Evolutionary conservation across 23 red algal species (phyloP), one percentile per base, ranked within the genome.

Genomic region (Gracilaria caudata): DNA sequence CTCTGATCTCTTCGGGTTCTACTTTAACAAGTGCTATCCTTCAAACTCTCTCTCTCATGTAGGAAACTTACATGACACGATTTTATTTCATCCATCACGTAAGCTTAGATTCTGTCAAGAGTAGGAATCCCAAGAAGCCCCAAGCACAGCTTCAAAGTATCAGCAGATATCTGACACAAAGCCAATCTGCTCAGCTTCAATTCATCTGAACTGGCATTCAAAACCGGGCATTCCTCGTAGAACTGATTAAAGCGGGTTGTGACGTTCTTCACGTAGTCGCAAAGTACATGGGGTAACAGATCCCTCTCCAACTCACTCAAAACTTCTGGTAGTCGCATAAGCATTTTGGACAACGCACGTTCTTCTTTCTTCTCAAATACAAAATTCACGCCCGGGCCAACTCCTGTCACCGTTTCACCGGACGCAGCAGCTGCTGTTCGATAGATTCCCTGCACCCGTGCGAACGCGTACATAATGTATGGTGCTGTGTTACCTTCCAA

Each of bases 381-480:
- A 45, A 99, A 92, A 33, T 37, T 53, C 20, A 98, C 76, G 29
- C 47, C 78, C 9, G 77, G 41, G 53, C 66, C 53, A 23, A 78
- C 72, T 21, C 71, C 87, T 41, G 73, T 37, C 12, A 76, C 41
- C 40, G 38, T 49, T 24, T 64, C 55, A 51, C 87, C 87, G 34
- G 78, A 71, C 16, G 87, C 87, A 13, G 71, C 80, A 13, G 81
- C 84, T 10, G 90, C 94, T 33, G 92, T 95, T 60, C 93, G 94
- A 51, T 93, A 94, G 17, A 95, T 99, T 41, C 93, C 97, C 70
- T 94, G 93, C 6, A 95, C 90, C 13, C 97, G 64, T 21, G 93
- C 87, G 74, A 92, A 99, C 4, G 93, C 97, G 57, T 99, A 99
- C 88, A 99, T 83, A 73, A 99, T 95, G 44, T 95, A 99, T 20